These are phyloP conservation scores for Fonsecaea erecta DNA, from an alignment of 2,329 filamentous ascomycete species.

Conservation along the genomic window DNA sequence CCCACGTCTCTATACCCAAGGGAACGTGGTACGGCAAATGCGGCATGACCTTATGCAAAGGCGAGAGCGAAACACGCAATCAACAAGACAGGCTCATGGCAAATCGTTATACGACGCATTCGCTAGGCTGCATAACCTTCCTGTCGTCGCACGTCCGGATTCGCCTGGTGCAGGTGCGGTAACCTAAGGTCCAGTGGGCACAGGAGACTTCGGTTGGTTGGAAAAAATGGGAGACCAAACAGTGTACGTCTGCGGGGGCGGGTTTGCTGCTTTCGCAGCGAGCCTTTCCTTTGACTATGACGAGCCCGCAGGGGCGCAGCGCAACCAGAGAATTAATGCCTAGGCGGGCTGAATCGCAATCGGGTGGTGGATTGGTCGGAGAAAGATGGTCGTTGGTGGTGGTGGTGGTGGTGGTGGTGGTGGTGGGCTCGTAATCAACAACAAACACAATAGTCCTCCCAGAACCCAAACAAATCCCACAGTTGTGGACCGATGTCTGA, in stretches of 20 bases:
- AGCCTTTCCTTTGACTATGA: constrained; percentile 11
- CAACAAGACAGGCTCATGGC: constrained; percentile 33
- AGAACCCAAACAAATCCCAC: constrained; percentile 14
- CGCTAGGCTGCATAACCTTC: constrained; percentile 28
- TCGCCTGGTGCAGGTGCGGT: constrained; percentile 9
- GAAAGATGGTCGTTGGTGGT: neutral
- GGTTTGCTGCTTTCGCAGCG: constrained; percentile 19
- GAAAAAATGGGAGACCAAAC: constrained; percentile 23
- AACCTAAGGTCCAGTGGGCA: constrained; percentile 18
- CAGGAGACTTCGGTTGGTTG: constrained; percentile 20
- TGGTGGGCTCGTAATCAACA: constrained; percentile 18
- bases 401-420: constrained; percentile 2
- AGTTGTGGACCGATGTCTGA: neutral
- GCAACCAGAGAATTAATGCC: constrained; percentile 21
- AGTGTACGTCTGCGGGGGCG: constrained; percentile 7
- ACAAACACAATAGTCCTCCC: constrained; percentile 30
- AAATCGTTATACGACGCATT: constrained; percentile 27
- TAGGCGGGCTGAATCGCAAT: constrained; percentile 18
- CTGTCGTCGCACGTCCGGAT: constrained; percentile 25
- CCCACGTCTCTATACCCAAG: constrained; percentile 35
- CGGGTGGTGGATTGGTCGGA: constrained; percentile 3
- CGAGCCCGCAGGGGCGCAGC: constrained; percentile 26
- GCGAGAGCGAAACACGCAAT: constrained; percentile 19
- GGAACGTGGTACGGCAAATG: constrained; percentile 32
- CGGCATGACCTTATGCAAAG: constrained; percentile 33